Base-by-base conservation (phyloP, 768 basidiomycete species). In the Mycena rosella region DNA sequence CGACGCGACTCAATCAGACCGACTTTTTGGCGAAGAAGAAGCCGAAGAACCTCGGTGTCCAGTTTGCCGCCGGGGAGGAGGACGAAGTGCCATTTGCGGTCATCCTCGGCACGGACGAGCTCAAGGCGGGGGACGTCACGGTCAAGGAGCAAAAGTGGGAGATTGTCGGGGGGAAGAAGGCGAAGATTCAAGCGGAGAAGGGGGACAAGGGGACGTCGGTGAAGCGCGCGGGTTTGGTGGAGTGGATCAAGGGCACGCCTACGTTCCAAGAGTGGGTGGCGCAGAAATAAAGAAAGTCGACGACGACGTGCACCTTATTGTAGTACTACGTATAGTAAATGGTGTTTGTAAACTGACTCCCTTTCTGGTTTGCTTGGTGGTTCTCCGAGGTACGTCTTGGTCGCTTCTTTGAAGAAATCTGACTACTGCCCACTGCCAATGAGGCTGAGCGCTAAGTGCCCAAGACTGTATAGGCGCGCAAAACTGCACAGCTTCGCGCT, bases 21-120 rank as follows among this genome's bases (percentile, higher is more conserved):
- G 98, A 99, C 78, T 99, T 95, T 82, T 82, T 96, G 73, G 93
- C 94, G 67, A 98, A 98, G 79, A 88, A 83, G 60, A 98, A 98
- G 77, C 96, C 98, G 0, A 98, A 98, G 77, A n/a, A n/a, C n/a
- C 78, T 95, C 36, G 85, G 86, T 0, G 84, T 89, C 3, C 97
- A 99, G 75, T 98, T 97, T 76, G 93, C 93, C 24, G 91, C 91
- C 1, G 94, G 93, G 29, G 98, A 98, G 81, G 90, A 84, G 75
- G 96, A 98, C 74, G 91, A 95, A 70, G 94, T 95, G 45, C 97
- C 96, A 0, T 98, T 95, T 78, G 96, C 93, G 2, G 86, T 98
- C 63, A 94, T 99, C 70, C 82, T 99, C n/a, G 96, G 96, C 11
- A 87, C 86, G 1, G 91, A 93, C 63, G 97, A 99, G 81, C 81